phyloP scores from a whole-genome alignment of 1,139 yeast genomes.

The Pichia norvegensis region DNA sequence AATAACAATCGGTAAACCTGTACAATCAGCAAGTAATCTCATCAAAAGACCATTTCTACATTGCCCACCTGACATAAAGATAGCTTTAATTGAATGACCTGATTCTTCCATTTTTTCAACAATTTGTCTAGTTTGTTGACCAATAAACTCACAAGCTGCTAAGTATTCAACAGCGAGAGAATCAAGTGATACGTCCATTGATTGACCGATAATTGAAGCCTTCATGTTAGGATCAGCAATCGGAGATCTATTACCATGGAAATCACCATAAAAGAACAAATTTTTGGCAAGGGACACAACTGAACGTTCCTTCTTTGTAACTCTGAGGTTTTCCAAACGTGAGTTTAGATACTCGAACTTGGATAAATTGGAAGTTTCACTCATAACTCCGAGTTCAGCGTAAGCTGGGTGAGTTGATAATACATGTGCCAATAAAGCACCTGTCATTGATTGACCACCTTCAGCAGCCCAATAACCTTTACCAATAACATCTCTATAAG shows the following conservation, averaged over 20 bases:
- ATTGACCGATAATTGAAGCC: slow-evolving; percentile 87
- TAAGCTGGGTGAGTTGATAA: slow-evolving; percentile 85
- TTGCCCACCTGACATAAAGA: slow-evolving; percentile 95
- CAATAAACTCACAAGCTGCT: slow-evolving; percentile 95
- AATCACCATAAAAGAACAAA: slow-evolving; percentile 88
- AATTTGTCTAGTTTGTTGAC: slow-evolving; percentile 94
- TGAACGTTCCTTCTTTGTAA: slow-evolving; percentile 50
- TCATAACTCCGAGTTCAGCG: slow-evolving; percentile 44
- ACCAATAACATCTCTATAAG: slow-evolving; percentile 86
- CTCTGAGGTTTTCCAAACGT: slow-evolving; percentile 60
- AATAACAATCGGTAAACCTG: slow-evolving; percentile 85
- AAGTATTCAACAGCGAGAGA: slow-evolving; percentile 79
- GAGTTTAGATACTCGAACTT: slow-evolving; percentile 78
- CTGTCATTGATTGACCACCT: slow-evolving; percentile 97
- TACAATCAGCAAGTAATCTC: slow-evolving; percentile 85
- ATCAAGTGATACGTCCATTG: slow-evolving; percentile 81
- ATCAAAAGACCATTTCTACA: slow-evolving; percentile 85
- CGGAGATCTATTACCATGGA: slow-evolving; percentile 94
- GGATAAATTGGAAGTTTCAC: slow-evolving; percentile 57
- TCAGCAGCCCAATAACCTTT: slow-evolving; percentile 94
- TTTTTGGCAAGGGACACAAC: slow-evolving; percentile 78
- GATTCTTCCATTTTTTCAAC: slow-evolving; percentile 72
- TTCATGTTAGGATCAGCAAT: slow-evolving; percentile 91
- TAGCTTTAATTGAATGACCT: slow-evolving; percentile 69
- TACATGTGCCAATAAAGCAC: slow-evolving; percentile 89